Conservation (phyloP, 495 filamentous ascomycete genomes). For the Trichoderma reesei region DNA sequence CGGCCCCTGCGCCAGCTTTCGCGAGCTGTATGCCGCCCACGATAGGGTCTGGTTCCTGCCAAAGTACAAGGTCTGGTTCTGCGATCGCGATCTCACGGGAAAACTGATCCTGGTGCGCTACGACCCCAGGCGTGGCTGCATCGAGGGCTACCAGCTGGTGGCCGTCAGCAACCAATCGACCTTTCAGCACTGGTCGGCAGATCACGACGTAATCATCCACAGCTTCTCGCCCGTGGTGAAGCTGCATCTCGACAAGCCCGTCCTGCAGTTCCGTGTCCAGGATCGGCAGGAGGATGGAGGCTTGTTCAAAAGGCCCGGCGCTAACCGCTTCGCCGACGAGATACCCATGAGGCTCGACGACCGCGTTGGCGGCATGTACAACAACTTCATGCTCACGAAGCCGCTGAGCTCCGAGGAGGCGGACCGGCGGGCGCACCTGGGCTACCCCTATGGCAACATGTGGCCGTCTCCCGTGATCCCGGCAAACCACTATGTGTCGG, state of each 20-base stretch:
- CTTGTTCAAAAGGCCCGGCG: slow-evolving; percentile 12
- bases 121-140: slow-evolving; percentile 57
- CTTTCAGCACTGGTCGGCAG: slow-evolving; percentile 52
- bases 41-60: slow-evolving; percentile 80
- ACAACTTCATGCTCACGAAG: slow-evolving; percentile 36
- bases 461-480: slow-evolving; percentile 75
- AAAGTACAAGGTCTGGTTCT: slow-evolving; percentile 75
- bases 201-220: slow-evolving; percentile 63
- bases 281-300: slow-evolving; percentile 7
- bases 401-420: slow-evolving; percentile 24
- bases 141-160: slow-evolving; percentile 72
- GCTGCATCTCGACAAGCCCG: slow-evolving; percentile 63
- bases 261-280: slow-evolving; percentile 48
- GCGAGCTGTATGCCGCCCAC: slow-evolving; percentile 60
- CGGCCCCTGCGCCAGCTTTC: slow-evolving; percentile 50
- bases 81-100: slow-evolving; percentile 57
- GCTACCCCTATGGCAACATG: slow-evolving; percentile 38
- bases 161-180: slow-evolving; percentile 44
- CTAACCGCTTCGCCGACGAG: slow-evolving; percentile 30
- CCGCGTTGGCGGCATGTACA: slow-evolving; percentile 27
- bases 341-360: slow-evolving; percentile 44
- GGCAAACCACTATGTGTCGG: slow-evolving; percentile 40
- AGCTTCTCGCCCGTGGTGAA: slow-evolving; percentile 57
- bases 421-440: slow-evolving; percentile 12
- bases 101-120: slow-evolving; percentile 66